Base-by-base conservation (phyloP, 129 eudicot species). In the Artemisia annua region DNA sequence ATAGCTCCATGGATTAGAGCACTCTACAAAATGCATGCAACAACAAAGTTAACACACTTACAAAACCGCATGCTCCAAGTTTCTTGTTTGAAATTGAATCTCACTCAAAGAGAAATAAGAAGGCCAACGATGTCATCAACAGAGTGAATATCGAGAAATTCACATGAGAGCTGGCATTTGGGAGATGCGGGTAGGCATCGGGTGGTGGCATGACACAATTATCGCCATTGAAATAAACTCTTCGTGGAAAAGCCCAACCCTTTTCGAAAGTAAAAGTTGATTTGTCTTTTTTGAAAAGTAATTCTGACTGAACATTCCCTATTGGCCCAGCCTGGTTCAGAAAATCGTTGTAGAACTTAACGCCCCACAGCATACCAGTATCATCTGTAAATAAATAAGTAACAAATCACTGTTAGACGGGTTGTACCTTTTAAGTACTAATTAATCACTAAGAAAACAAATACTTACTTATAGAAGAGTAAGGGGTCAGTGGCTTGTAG, bases 201-300 rank as follows among this genome's bases (percentile, higher is more conserved):
- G 98, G 98, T 52, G 97, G 98, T 9, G 98, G 98, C 98, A 94
- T 94, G 49, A 94, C 98, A 53, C 98, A 94, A 71, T 94, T 94
- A 71, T 94, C 98, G 11, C 98, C 97, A 49, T 90, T 90, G 81
- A 94, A 90, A 72, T 90, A 94, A 64, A 94, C 77, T 76, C 99
- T 88, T 22, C 87, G 80, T 8, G 99, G 99, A 28, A 94, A 94
- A 59, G 91, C 98, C 99, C 99, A 94, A 7, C 99, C 97, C 73
- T 90, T 88, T 44, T 88, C 93, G 2, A 90, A 94, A 4, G 97
- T 90, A 76, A 90, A 94, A 62, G 96, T 86, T 2, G 88, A 44
- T 65, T 69, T 53, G 57, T 90, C 99, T 76, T 94, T 90, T 2
- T 84, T 79, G 82, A 94, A 94, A 16, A 94, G 91, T 54, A 94